A percentile compares a stretch with the other conserved stretches of the same genome.
These are phyloP conservation scores for Tubosaeta sp. DNA, from an alignment of 768 basidiomycete species.

Conservation along the genomic window DNA sequence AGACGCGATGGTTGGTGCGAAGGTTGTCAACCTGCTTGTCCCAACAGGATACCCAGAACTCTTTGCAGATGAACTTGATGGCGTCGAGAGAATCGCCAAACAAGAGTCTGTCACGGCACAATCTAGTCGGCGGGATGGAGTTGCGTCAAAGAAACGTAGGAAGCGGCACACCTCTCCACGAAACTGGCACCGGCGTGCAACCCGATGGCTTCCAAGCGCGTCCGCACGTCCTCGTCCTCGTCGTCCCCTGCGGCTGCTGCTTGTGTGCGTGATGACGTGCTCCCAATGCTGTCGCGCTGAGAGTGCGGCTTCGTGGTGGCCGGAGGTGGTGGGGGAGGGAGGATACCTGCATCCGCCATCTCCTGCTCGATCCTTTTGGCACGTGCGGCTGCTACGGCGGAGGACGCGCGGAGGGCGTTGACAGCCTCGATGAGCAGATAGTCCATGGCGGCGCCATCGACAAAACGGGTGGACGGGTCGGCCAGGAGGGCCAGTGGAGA, in stretches of 20 bases:
- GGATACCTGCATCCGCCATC: constrained; percentile 74
- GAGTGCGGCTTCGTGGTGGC: constrained; percentile 34
- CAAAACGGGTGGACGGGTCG: constrained; percentile 56
- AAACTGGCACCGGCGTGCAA: constrained; percentile 83
- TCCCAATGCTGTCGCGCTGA: constrained; percentile 35
- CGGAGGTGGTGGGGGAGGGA: constrained; percentile 48
- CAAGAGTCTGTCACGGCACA: constrained; percentile 70
- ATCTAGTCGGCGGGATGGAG: constrained; percentile 35
- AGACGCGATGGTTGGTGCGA: constrained; percentile 87
- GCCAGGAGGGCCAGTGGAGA: constrained; percentile 42
- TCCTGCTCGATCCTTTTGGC: constrained; percentile 68
- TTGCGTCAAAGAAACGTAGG: background rate
- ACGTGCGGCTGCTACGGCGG: constrained; percentile 65
- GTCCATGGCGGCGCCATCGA: constrained; percentile 72
- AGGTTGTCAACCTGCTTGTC: constrained; percentile 96
- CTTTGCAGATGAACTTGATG: constrained; percentile 95
- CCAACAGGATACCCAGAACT: constrained; percentile 89
- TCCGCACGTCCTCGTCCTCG: constrained; percentile 63
- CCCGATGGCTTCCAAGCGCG: constrained; percentile 78
- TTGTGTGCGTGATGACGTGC: constrained; percentile 19
- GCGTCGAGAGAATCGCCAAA: constrained; percentile 84
- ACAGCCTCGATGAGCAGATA: constrained; percentile 85
- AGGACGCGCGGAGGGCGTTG: constrained; percentile 66
- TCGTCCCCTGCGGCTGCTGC: constrained; percentile 35
- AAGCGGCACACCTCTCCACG: constrained; percentile 62